These are phyloP conservation scores for Linum tenue DNA, from an alignment of 345 rosid species.

Conservation along the genomic window DNA sequence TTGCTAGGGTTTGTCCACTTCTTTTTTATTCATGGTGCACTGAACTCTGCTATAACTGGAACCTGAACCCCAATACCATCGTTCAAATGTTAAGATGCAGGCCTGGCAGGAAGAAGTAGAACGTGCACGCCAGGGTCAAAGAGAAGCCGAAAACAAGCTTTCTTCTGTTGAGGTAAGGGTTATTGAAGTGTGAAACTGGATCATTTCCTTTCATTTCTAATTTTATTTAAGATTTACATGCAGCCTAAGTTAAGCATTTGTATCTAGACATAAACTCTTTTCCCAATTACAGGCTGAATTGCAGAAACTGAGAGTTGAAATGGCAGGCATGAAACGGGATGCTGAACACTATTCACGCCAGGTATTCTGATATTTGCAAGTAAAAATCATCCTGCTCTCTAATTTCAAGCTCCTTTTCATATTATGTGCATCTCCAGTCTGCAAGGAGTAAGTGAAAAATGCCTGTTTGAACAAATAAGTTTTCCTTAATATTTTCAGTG, in stretches of 20 bases:
- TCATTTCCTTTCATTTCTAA: not conserved
- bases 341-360: conserved; percentile 99
- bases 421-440: too few relatives aligned
- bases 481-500: not conserved
- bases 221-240: not conserved
- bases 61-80: not conserved
- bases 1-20: not conserved
- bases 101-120: conserved; percentile 96
- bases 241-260: not conserved
- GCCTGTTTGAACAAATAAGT: too few relatives aligned
- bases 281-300: conserved; percentile 58
- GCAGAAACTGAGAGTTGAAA: conserved; percentile 93
- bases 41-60: not conserved
- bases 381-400: too few relatives aligned
- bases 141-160: conserved; percentile 91
- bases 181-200: not conserved
- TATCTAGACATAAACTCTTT: not conserved
- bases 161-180: conserved; percentile 70
- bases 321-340: conserved; percentile 98
- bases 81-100: conserved; percentile 46
- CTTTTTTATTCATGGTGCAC: conserved; percentile 6
- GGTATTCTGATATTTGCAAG: conserved; percentile 30
- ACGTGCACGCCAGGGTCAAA: conserved; percentile 89
- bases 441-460: too few relatives aligned
- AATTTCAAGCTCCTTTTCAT: too few relatives aligned